A percentile compares a stretch with the other conserved stretches of the same genome.
Conservation (phyloP, 2,329 filamentous ascomycete species). For the Teratosphaeria epicoccoides region DNA sequence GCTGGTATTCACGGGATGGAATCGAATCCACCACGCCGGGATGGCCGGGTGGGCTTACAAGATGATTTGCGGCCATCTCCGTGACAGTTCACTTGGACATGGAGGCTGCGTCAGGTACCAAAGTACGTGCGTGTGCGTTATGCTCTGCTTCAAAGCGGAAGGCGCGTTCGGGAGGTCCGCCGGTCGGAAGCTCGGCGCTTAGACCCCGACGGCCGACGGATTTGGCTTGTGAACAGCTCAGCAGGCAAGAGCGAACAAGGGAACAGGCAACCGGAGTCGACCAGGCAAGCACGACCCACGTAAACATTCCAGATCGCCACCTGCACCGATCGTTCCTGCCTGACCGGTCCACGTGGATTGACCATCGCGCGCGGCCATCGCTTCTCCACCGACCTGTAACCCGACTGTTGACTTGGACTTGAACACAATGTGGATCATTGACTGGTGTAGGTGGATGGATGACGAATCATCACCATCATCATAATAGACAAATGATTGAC, state of each 20-base stretch:
- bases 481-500: neutral
- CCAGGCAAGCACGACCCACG: neutral
- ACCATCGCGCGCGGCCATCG: too few species aligned
- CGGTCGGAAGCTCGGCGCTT: neutral
- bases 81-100: too few species aligned
- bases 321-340: neutral
- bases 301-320: neutral
- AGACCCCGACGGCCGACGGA: neutral
- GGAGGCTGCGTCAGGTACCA: too few species aligned
- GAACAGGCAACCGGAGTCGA: too few species aligned
- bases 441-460: slow-evolving; percentile 64
- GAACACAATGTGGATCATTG: slow-evolving; percentile 81
- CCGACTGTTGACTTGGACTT: too few species aligned
- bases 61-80: slow-evolving; percentile 14
- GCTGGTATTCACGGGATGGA: too few species aligned
- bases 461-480: neutral
- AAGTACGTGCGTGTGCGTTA: too few species aligned
- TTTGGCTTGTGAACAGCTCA: neutral
- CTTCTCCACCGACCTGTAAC: too few species aligned
- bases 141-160: neutral
- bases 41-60: slow-evolving; percentile 6
- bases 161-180: too few species aligned
- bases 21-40: too few species aligned
- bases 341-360: neutral
- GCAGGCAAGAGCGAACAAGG: neutral